These are phyloP conservation scores for Scytalidium lignicola DNA, from an alignment of 2,329 filamentous ascomycete species.

Conservation along the genomic window DNA sequence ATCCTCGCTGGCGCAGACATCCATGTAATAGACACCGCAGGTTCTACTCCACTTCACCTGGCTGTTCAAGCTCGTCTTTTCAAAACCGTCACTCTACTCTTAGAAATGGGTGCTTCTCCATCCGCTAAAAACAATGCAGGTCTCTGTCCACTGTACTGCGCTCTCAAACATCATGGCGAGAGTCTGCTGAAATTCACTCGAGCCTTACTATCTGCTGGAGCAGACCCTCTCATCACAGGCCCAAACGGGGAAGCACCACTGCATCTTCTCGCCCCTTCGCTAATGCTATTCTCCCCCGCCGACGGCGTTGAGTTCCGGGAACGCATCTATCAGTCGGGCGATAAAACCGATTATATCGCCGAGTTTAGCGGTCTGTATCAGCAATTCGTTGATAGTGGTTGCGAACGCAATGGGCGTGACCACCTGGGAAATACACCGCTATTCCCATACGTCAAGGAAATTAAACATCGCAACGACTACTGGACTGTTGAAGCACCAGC, in stretches of 20 bases:
- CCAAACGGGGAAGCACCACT: constrained; percentile 3
- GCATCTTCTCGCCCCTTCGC: constrained; percentile 1
- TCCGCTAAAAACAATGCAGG: neutral
- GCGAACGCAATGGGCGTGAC: neutral
- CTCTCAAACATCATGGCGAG: neutral
- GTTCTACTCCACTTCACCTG: no score
- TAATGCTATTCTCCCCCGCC: no score
- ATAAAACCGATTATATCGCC: no score
- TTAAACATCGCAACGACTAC: neutral
- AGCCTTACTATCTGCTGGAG: constrained; percentile 2
- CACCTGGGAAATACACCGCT: constrained; percentile 3
- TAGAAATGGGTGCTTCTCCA: neutral
- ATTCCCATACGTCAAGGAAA: constrained; percentile 1
- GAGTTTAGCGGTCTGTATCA: no score
- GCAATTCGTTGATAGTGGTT: neutral
- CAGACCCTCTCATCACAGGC: constrained; percentile 1
- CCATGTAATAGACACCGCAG: no score
- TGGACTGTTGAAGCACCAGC: neutral
- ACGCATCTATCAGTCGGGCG: no score
- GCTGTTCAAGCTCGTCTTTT: no score
- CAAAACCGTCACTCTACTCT: neutral
- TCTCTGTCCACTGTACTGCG: neutral
- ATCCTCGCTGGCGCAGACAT: neutral
- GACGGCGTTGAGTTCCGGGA: no score
- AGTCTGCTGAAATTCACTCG: neutral